Conservation (phyloP, 345 rosid genomes). For the Salix koriyanagi region DNA sequence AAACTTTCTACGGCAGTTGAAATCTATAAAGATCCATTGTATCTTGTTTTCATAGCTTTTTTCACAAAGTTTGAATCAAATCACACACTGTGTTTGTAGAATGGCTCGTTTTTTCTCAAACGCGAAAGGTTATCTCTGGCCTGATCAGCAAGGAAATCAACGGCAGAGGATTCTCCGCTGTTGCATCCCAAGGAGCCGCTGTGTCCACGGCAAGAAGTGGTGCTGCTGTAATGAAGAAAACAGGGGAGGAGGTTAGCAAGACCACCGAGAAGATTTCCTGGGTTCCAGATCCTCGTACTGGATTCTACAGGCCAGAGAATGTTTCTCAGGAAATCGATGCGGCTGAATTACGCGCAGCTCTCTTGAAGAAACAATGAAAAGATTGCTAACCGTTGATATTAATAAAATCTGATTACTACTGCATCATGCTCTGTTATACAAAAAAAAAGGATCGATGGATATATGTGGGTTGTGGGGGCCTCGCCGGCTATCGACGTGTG, state of each 20-base stretch:
- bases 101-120: constrained; percentile 24
- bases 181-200: constrained; percentile 17
- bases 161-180: constrained; percentile 13
- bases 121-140: constrained; percentile 12
- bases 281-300: constrained; percentile 86
- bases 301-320: constrained; percentile 75
- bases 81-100: neutral
- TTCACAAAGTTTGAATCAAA: neutral
- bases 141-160: constrained; percentile 10
- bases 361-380: constrained; percentile 48
- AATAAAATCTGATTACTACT: neutral
- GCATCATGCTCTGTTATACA: neutral
- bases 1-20: constrained; percentile 7
- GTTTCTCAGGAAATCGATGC: constrained; percentile 55
- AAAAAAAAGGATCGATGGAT: neutral
- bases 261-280: constrained; percentile 51
- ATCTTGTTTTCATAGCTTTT: neutral
- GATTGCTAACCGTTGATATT: neutral
- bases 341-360: constrained; percentile 58
- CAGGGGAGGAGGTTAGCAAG: constrained; percentile 41
- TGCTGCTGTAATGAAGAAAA: constrained; percentile 35
- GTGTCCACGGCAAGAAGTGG: constrained; percentile 16
- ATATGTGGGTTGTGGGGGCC: neutral
- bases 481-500: neutral
- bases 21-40: neutral